Conservation (phyloP, 2,329 filamentous ascomycete species). For the Fusarium sambucinum region DNA sequence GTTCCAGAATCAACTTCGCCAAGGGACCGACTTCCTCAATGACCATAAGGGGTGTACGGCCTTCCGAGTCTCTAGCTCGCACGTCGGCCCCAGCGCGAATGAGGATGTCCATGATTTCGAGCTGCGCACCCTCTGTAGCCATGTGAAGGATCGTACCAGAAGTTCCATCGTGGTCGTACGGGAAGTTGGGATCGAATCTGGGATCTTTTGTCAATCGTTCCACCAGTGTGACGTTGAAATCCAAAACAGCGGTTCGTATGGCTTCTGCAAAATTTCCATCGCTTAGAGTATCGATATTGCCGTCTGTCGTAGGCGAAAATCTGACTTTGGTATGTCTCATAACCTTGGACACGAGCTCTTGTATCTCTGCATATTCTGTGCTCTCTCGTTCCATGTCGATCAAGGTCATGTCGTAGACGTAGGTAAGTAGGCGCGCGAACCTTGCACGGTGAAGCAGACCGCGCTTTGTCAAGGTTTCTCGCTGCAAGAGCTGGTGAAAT, state of each 20-base stretch:
- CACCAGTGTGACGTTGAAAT: constrained; percentile 43
- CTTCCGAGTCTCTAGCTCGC: constrained; percentile 43
- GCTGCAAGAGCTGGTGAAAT: constrained; percentile 34
- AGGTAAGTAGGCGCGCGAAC: constrained; percentile 42
- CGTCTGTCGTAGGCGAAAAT: constrained; percentile 22
- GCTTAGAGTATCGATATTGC: constrained; percentile 22
- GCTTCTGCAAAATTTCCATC: constrained; percentile 40
- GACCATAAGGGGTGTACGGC: constrained; percentile 54
- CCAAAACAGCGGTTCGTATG: constrained; percentile 46
- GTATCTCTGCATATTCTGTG: constrained; percentile 29
- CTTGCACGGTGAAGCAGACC: constrained; percentile 20
- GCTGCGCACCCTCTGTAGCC: constrained; percentile 45
- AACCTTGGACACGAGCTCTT: constrained; percentile 23
- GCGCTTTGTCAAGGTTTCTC: constrained; percentile 22
- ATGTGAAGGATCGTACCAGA: constrained; percentile 51
- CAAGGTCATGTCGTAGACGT: constrained; percentile 44
- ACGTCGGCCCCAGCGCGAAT: constrained; percentile 48
- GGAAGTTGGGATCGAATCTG: constrained; percentile 50
- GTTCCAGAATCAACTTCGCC: constrained; percentile 43
- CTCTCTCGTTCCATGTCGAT: constrained; percentile 2
- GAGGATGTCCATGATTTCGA: constrained; percentile 48
- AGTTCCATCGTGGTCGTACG: constrained; percentile 15
- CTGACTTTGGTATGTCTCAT: constrained; percentile 32
- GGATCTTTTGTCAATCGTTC: constrained; percentile 48
- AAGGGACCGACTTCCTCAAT: constrained; percentile 48